These are phyloP conservation scores for Thielaviopsis euricoi DNA, from an alignment of 2,329 filamentous ascomycete genomes.

Conservation along the genomic window DNA sequence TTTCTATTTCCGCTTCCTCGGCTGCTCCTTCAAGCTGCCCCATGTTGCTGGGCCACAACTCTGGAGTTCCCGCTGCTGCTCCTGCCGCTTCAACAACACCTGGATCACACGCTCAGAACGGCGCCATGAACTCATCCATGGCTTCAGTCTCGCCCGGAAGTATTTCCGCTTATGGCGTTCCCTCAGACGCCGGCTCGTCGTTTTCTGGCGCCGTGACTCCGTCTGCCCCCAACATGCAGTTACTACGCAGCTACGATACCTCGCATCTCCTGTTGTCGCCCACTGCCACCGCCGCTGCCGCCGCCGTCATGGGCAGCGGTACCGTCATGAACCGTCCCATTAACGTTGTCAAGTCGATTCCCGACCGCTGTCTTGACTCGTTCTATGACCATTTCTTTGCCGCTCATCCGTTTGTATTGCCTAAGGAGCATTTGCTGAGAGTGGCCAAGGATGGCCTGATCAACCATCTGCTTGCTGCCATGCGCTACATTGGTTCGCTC, in stretches of 20 bases:
- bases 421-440: conserved; percentile 32
- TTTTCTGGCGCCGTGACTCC: conserved; percentile 13
- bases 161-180: not conserved
- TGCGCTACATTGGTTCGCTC: conserved; percentile 39
- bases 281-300: conserved; percentile 8
- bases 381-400: conserved; percentile 43
- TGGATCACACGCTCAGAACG: not conserved
- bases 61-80: conserved; percentile 16
- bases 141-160: conserved; percentile 4
- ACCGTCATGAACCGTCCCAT: conserved; percentile 15
- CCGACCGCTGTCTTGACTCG: conserved; percentile 38
- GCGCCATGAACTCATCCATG: conserved; percentile 6
- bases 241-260: conserved; percentile 23
- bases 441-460: conserved; percentile 31
- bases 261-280: conserved; percentile 8
- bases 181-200: not conserved
- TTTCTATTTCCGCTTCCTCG: not conserved
- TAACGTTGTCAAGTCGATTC: conserved; percentile 21
- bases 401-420: conserved; percentile 41
- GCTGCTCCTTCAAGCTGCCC: conserved; percentile 23
- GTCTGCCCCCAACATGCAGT: conserved; percentile 21
- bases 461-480: conserved; percentile 34
- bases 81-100: not conserved
- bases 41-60: conserved; percentile 25
- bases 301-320: no score